phyloP scores from a whole-genome alignment of 805 yeast genomes.

The Kuraishia cidri region DNA sequence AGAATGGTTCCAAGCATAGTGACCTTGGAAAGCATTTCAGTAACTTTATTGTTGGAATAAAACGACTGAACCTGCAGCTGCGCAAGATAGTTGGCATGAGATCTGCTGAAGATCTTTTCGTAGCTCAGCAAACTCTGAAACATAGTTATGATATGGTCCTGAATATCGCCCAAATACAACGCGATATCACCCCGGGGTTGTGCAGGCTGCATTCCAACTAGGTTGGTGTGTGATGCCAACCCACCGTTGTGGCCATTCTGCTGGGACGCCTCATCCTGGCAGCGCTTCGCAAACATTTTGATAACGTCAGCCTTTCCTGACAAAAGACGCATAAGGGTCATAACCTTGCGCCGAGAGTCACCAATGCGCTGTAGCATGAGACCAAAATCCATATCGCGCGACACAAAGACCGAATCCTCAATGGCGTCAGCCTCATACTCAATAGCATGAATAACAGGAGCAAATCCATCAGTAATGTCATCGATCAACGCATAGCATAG shows the following conservation, averaged over 20 bases:
- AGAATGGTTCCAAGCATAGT: slow-evolving; percentile 85
- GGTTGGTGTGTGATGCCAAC: slow-evolving; percentile 6
- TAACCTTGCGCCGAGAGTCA: slow-evolving; percentile 81
- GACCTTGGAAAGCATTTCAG: slow-evolving; percentile 81
- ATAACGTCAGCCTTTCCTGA: slow-evolving; percentile 96
- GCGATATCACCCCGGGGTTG: slow-evolving; percentile 90
- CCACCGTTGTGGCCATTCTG: slow-evolving; percentile 5
- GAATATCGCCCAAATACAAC: slow-evolving; percentile 87
- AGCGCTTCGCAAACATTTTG: slow-evolving; percentile 91
- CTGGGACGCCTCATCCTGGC: slow-evolving; percentile 57
- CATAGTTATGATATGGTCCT: slow-evolving; percentile 96
- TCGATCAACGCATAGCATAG: slow-evolving; percentile 73
- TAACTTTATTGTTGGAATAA: slow-evolving; percentile 74
- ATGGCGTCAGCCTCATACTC: slow-evolving; percentile 79
- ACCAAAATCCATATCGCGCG: slow-evolving; percentile 66
- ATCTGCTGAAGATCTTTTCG: slow-evolving; percentile 87
- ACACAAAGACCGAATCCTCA: slow-evolving; percentile 78
- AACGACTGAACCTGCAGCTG: slow-evolving; percentile 91
- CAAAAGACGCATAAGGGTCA: slow-evolving; percentile 83
- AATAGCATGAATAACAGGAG: slow-evolving; percentile 68
- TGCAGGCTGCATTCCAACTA: slow-evolving; percentile 13
- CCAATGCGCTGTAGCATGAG: slow-evolving; percentile 78
- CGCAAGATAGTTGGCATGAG: slow-evolving; percentile 88
- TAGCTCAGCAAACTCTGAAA: slow-evolving; percentile 82
- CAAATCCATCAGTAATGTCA: slow-evolving; percentile 80